Base-by-base conservation (phyloP, 2,329 filamentous ascomycete genomes). In the Xylaria sp. region DNA sequence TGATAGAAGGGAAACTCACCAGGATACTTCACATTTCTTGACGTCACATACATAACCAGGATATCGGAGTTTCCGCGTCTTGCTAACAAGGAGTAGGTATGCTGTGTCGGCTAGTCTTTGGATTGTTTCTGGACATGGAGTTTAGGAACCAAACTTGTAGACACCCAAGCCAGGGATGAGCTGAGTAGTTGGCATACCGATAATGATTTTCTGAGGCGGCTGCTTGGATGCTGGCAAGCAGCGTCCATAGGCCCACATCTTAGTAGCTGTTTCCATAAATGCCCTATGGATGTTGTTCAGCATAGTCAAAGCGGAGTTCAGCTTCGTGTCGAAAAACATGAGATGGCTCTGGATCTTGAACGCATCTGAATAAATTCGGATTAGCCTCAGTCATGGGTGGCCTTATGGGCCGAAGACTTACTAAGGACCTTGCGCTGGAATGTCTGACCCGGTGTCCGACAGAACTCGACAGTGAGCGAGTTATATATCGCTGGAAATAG, bases 301-400 rank as follows among this genome's bases (percentile, higher is more conserved):
- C 12, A 96, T 91, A 0, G 90, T 92, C 3, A 78, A 73, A 7
- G 86, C 77, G 3, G 89, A 87, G 81, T 98, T 98, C 82, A 95
- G 90, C 3, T 85, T 81, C 4, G 92, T 92, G 78, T 97, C 93
- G 74, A 93, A 90, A 78, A 93, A 92, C 89, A 97, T 94, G 58
- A 89, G 84, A 74, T 96, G 92, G 60, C 94, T 90, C 77, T 97
- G 93, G 61, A 96, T 89, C 78, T 94, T 94, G 83, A 98, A 93
- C 3, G 89, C 82, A 74, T 85, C 86, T 88, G 59, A 39, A 64
- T 55, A 14, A 11, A 64, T 45, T 30, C 60, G 32, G 60, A 48
- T 73, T 64, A 67, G 45, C 45, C 12, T 32, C 42, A 11, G 21
- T 34, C 9, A 1, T 34, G 12, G 14, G 39, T n/a, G 56, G 8